A percentile compares a stretch with the other conserved stretches of the same genome.
phyloP scores from a whole-genome alignment of 441 rosid species.

The Arabidopsis hybrid region DNA sequence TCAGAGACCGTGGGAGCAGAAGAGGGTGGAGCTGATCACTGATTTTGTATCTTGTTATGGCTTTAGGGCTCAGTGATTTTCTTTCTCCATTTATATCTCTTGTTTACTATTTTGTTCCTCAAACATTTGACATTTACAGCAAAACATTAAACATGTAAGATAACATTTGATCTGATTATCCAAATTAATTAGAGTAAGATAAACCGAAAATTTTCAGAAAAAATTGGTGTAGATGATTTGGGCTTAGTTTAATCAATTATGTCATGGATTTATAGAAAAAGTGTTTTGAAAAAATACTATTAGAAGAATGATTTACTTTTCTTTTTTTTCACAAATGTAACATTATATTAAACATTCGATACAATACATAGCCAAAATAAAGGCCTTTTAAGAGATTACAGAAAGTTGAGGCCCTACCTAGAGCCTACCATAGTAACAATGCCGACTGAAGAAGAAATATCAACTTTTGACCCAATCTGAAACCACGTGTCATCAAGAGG shows the following conservation, averaged over 20 bases:
- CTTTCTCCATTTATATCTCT: neutral
- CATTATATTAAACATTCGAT: no score
- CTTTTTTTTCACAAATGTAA: no score
- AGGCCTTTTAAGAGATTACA: neutral
- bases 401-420: neutral
- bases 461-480: neutral
- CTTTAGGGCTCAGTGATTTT: slow-evolving; percentile 37
- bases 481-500: neutral
- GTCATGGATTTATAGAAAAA: neutral
- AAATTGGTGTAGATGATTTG: no score
- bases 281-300: neutral
- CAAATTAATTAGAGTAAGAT: slow-evolving; percentile 15
- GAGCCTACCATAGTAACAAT: neutral
- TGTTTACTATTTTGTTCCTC: neutral
- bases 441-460: neutral
- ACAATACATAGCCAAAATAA: neutral
- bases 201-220: neutral
- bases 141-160: slow-evolving; percentile 34
- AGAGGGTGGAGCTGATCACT: slow-evolving; percentile 61
- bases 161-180: slow-evolving; percentile 25
- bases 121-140: slow-evolving; percentile 22
- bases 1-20: slow-evolving; percentile 81
- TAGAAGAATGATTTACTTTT: no score
- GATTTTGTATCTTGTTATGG: slow-evolving; percentile 25
- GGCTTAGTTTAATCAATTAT: no score